Base-by-base conservation (phyloP, 441 rosid species). In the Brassica hybrid region DNA sequence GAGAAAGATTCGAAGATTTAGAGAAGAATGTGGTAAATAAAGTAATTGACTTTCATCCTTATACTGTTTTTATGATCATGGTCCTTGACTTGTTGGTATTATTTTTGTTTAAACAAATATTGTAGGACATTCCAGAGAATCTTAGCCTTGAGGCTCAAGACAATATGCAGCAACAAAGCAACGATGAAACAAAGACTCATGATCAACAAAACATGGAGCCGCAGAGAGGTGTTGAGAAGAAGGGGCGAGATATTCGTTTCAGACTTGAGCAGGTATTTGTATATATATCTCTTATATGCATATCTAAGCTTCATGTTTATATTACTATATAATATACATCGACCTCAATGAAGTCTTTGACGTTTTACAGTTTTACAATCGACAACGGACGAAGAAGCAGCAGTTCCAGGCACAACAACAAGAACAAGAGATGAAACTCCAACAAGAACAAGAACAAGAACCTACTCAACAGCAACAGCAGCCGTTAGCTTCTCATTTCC, bases 401-500 rank as follows among this genome's bases (percentile, higher is more conserved):
- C 83, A 84, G n/a, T 85, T 77, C 5, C 92, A 83, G 65, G 86
- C 80, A 34, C 64, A 62, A 16, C 88, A n/a, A n/a, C n/a, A n/a
- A n/a, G n/a, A 81, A 25, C 81, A 79, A 25, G 80, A 58, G 66
- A 72, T 67, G 23, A 66, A 74, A 11, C 48, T 56, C 17, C 78
- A n/a, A n/a, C n/a, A n/a, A n/a, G n/a, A 67, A 16, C 79, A 76
- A 61, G 52, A 76, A 19, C 67, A 65, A 21, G 76, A 70, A 27
- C 75, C 77, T 32, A 60, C 32, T 6, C 77, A 76, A n/a, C 71
- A 63, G 19, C 19, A 50, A 16, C 63, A 66, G 18, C 57, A 92
- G 74, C 90, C 97, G 4, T 88, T 94, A 50, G 96, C 98, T 17
- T 94, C 98, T 43, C 97, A 90, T 74, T 94, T 92, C 75, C 97